These are phyloP conservation scores for Starmerella bombicola DNA, from an alignment of 805 yeast species.

Conservation along the genomic window DNA sequence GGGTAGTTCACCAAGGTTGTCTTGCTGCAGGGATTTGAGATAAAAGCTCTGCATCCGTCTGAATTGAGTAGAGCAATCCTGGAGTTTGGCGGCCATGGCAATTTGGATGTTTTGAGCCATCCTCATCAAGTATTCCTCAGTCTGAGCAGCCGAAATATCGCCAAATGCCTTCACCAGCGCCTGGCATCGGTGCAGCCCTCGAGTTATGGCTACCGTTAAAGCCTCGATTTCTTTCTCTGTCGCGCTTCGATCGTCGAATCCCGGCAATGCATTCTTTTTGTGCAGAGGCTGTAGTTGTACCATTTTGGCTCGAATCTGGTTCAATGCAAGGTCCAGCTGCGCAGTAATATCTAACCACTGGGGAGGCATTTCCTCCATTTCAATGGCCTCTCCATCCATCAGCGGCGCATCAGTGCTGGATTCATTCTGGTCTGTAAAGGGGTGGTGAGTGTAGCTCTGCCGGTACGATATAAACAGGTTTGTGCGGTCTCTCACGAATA, in stretches of 20 bases:
- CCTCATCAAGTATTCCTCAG: conserved; percentile 40
- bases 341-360: conserved; percentile 60
- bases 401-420: conserved; percentile 41
- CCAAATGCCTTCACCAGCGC: conserved; percentile 57
- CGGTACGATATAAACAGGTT: conserved; percentile 79
- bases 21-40: conserved; percentile 54
- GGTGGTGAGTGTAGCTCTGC: conserved; percentile 70
- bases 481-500: conserved; percentile 86
- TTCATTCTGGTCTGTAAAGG: conserved; percentile 19
- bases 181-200: conserved; percentile 66
- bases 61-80: conserved; percentile 62
- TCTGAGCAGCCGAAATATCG: conserved; percentile 30
- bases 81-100: conserved; percentile 73
- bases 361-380: conserved; percentile 60
- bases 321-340: conserved; percentile 54
- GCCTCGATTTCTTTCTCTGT: conserved; percentile 72
- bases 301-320: conserved; percentile 41
- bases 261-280: conserved; percentile 73
- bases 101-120: conserved; percentile 73
- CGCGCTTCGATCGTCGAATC: conserved; percentile 64
- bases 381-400: conserved; percentile 38
- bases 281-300: conserved; percentile 56
- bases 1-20: conserved; percentile 21
- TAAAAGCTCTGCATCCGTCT: conserved; percentile 82
- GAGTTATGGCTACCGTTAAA: conserved; percentile 61